Base-by-base conservation (phyloP, 768 basidiomycete species). In the Suillus tomentosus region DNA sequence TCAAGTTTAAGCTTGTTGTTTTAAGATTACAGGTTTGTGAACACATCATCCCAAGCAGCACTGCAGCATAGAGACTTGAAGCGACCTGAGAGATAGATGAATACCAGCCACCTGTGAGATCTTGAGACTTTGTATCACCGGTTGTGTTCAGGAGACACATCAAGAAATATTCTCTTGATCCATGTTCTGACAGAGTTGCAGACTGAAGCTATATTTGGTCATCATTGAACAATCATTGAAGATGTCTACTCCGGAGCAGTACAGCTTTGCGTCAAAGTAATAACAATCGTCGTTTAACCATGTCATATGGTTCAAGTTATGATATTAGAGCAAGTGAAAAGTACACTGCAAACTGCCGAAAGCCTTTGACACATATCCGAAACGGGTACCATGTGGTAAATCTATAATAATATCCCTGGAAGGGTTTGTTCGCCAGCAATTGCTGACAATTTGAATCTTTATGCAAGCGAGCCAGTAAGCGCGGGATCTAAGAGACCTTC, bases 311-410 rank as follows among this genome's bases (percentile, higher is more conserved):
- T 39, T 39, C 5, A 39, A 14, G 13, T 40, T 40, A 43, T 13
- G 31, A 31, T 31, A 31, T 31, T 3, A 31, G 31, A 31, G 31
- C 31, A 31, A 39, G 39, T 39, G 13, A 39, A 39, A 39, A 14
- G 39, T 51, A 48, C 47, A 48, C 47, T 48, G 47, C 22, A 48
- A 48, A 48, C 47, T 48, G 47, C 47, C 47, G 47, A 22, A 48
- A 48, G 22, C 47, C 47, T 48, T 13, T 22, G 47, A 22, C 47
- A 22, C 47, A 48, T 48, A 1, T 48, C 47, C 47, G 11, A 48
- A 48, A 48, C 10, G 5, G 11, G 47, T 48, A 11, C 47, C 47
- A 3, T 48, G 47, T 48, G 45, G n/a, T 8, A 47, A 47, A 47
- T n/a, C 45, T 47, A 10, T 47, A 47, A 47, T 47, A 22, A 47